Percentiles rank a stretch among this genome's conserved stretches.
Evolutionary conservation across 805 yeast genomes (phyloP).

Genomic region (Brettanomyces bruxellensis): DNA sequence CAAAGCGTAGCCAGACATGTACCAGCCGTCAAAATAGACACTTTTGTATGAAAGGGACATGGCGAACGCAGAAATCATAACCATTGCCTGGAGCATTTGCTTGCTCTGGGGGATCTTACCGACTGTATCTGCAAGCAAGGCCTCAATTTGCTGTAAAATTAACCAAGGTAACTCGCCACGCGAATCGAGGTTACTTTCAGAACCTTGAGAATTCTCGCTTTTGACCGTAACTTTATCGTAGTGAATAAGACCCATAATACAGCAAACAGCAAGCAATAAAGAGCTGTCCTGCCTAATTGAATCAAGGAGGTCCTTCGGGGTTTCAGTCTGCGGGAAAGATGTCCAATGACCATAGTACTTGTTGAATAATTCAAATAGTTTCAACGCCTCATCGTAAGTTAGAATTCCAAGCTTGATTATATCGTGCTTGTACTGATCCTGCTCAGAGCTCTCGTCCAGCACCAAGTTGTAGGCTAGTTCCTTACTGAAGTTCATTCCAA

Average conservation of each 20-base stretch:
- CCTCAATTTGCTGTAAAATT: conserved; percentile 35
- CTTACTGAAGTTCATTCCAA: conserved; percentile 17
- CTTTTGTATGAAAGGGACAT: conserved; percentile 45
- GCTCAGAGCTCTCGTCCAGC: conserved; percentile 2
- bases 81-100: conserved; percentile 54
- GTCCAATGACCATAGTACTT: conserved; percentile 64
- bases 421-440: conserved; percentile 10
- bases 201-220: neutral
- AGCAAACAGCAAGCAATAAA: conserved; percentile 51
- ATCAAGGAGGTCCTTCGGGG: conserved; percentile 36
- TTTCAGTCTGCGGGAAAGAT: conserved; percentile 41
- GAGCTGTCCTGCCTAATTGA: conserved; percentile 42
- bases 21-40: conserved; percentile 61
- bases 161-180: conserved; percentile 11
- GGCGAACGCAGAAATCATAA: conserved; percentile 51
- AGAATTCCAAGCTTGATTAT: conserved; percentile 32
- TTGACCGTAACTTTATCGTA: conserved; percentile 17
- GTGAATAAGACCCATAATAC: conserved; percentile 49
- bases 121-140: conserved; percentile 37
- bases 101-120: conserved; percentile 32
- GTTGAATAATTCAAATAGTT: conserved; percentile 41
- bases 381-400: conserved; percentile 32
- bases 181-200: too few species aligned
- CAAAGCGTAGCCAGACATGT: conserved; percentile 52
- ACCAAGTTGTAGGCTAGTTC: conserved; percentile 17